Evolutionary conservation across 106 monocot species (phyloP).

Genomic region (Ottelia alismoides): DNA sequence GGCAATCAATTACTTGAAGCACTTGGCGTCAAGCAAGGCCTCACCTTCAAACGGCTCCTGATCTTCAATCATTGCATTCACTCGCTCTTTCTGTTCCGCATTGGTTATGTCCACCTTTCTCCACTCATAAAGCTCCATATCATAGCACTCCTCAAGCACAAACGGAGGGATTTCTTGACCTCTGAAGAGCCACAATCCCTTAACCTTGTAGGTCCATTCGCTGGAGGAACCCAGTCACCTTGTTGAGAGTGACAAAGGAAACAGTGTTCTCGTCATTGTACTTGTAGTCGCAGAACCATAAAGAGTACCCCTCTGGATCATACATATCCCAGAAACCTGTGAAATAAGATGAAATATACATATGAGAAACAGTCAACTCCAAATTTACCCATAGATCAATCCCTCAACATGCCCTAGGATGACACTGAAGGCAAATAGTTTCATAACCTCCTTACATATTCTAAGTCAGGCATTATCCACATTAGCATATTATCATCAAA

Average conservation of each 20-base stretch:
- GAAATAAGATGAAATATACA: not conserved
- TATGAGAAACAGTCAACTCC: no score
- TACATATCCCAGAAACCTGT: slow-evolving; percentile 18
- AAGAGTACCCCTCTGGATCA: slow-evolving; percentile 13
- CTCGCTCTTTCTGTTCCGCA: slow-evolving; percentile 11
- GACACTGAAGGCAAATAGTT: no score
- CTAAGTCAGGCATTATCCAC: no score
- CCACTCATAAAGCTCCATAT: slow-evolving; percentile 18
- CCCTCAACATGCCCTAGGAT: no score
- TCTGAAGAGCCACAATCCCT: slow-evolving; percentile 15
- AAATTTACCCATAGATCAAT: no score
- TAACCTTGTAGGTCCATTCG: slow-evolving; percentile 17
- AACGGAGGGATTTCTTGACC: slow-evolving; percentile 10
- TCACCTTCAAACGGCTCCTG: slow-evolving; percentile 16
- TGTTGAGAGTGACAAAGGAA: slow-evolving; percentile 13
- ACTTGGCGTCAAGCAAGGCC: slow-evolving; percentile 9
- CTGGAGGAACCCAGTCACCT: slow-evolving; percentile 10
- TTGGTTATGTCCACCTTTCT: slow-evolving; percentile 6
- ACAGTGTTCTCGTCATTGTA: slow-evolving; percentile 16
- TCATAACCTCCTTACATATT: no score
- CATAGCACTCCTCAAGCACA: slow-evolving; percentile 16
- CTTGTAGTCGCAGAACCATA: slow-evolving; percentile 17
- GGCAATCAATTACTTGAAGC: slow-evolving; percentile 6
- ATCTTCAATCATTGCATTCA: slow-evolving; percentile 16
- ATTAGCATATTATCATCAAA: no score